Evolutionary conservation across 768 basidiomycete genomes (phyloP).

Genomic region (Hortiboletus campestris): DNA sequence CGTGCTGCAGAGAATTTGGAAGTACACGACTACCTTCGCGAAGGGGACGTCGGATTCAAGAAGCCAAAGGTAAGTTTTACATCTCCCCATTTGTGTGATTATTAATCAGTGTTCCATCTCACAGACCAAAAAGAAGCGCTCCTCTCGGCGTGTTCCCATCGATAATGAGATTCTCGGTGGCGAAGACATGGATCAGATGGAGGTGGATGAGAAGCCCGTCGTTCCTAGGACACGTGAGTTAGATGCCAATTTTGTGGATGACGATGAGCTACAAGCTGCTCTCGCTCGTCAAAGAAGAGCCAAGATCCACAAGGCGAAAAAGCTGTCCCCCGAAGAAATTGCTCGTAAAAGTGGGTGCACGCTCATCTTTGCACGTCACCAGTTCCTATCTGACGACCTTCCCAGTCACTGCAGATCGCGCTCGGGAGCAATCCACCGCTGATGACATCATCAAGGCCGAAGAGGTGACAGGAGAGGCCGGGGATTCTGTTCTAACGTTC

Average conservation of each 20-base stretch:
- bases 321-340: constrained; percentile 77
- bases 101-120: not conserved
- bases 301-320: constrained; percentile 74
- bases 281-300: constrained; percentile 83
- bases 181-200: constrained; percentile 50
- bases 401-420: constrained; percentile 64
- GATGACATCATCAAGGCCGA: constrained; percentile 46
- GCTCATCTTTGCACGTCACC: not conserved
- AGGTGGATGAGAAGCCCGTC: constrained; percentile 74
- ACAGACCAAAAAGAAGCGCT: constrained; percentile 91
- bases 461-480: constrained; percentile 42
- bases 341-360: constrained; percentile 63
- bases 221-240: constrained; percentile 68
- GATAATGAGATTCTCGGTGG: constrained; percentile 37
- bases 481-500: constrained; percentile 64
- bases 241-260: constrained; percentile 91
- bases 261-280: constrained; percentile 95
- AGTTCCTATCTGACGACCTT: constrained; percentile 3
- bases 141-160: constrained; percentile 55
- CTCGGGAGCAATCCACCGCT: constrained; percentile 46
- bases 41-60: constrained; percentile 93
- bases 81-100: not conserved
- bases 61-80: constrained; percentile 70
- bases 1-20: constrained; percentile 71
- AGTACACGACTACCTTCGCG: constrained; percentile 83